A percentile compares a stretch with the other conserved stretches of the same genome.
These are phyloP conservation scores for Didymella lethalis DNA, from an alignment of 2,329 filamentous ascomycete species.

Conservation along the genomic window DNA sequence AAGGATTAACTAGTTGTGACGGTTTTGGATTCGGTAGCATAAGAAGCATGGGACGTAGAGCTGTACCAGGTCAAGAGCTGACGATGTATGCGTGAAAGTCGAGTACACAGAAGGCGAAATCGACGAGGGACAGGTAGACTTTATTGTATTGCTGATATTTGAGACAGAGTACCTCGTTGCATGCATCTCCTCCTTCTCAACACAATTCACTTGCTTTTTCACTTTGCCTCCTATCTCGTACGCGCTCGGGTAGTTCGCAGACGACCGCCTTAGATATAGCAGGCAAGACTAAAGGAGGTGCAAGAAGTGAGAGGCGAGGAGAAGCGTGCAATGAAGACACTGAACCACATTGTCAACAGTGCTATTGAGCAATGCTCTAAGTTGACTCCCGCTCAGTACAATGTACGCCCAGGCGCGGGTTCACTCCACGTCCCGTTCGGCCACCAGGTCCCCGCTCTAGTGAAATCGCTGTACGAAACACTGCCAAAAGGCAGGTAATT, in stretches of 20 bases:
- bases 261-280: neutral
- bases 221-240: neutral
- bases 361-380: no score
- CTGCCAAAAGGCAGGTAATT: constrained; percentile 41
- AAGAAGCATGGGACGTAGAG: neutral
- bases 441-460: constrained; percentile 44
- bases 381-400: constrained; percentile 6
- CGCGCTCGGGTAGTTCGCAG: neutral
- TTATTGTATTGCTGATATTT: neutral
- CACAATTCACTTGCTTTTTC: neutral
- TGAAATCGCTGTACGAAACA: constrained; percentile 46
- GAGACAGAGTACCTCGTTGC: neutral
- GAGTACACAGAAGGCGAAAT: neutral
- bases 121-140: no score
- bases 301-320: neutral
- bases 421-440: constrained; percentile 43
- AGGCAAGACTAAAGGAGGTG: neutral
- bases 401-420: constrained; percentile 13
- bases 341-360: neutral
- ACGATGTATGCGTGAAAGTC: neutral
- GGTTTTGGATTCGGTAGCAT: neutral
- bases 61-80: neutral
- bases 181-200: neutral
- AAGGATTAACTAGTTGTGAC: no score
- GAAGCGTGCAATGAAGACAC: neutral